phyloP scores from a whole-genome alignment of 192 early-diverging fungal species.

The Gigaspora rosea region DNA sequence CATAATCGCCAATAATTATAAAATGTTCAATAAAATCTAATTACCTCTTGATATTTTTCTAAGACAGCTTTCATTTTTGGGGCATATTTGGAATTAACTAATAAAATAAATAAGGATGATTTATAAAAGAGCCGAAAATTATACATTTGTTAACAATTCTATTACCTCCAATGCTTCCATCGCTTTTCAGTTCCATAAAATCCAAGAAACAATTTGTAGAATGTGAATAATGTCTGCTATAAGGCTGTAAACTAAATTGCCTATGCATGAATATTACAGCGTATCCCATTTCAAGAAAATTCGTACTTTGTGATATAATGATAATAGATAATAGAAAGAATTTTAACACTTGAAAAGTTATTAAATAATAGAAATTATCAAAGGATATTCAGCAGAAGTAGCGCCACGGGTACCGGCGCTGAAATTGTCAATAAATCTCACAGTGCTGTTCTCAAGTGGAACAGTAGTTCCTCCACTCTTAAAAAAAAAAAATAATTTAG shows the following conservation, averaged over 20 bases:
- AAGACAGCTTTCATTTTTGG: slow-evolving; percentile 66
- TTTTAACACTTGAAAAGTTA: no score
- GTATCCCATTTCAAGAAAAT: slow-evolving; percentile 85
- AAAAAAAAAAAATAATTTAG: not conserved
- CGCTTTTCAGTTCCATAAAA: slow-evolving; percentile 66
- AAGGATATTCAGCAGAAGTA: slow-evolving; percentile 82
- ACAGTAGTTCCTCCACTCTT: slow-evolving; percentile 94
- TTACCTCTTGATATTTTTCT: slow-evolving; percentile 64
- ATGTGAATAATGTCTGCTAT: slow-evolving; percentile 88
- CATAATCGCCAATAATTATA: not conserved
- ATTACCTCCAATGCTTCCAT: slow-evolving; percentile 64
- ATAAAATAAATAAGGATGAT: not conserved
- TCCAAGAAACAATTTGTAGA: slow-evolving; percentile 76
- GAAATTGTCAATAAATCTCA: slow-evolving; percentile 99
- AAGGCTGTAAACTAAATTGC: slow-evolving; percentile 92
- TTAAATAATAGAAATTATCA: not conserved
- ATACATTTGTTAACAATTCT: not conserved
- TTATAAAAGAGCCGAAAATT: not conserved
- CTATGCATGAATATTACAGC: slow-evolving; percentile 96
- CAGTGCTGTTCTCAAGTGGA: slow-evolving; percentile 92
- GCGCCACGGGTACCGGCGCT: slow-evolving; percentile 94
- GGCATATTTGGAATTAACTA: slow-evolving; percentile 72
- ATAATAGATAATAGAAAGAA: no score
- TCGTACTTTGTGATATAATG: not conserved
- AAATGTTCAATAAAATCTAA: slow-evolving; percentile 10